Evolutionary conservation across 2,329 filamentous ascomycete genomes (phyloP), one percentile per base, ranked within the genome.

Genomic region (Pyricularia pennisetigena): DNA sequence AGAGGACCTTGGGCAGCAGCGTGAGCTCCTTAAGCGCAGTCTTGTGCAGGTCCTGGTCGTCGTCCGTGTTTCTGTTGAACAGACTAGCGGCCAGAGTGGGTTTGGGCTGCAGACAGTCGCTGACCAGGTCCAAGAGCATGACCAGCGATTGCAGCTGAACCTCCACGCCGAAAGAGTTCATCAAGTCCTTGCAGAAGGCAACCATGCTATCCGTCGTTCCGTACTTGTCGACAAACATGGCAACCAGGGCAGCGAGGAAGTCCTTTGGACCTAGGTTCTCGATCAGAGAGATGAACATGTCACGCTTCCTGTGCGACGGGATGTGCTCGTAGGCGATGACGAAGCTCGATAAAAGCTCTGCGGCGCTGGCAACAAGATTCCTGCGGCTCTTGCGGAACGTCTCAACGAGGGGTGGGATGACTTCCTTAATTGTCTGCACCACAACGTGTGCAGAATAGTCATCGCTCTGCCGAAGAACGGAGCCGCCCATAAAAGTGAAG

Each of bases 401-500:
- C 35, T 89, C 88, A 57, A 97, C 93, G 63, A 99, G 82, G 16
- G 94, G 93, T 28, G 96, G 96, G 32, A 99, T 92, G 26, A 99
- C 94, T 73, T 94, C 91, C 70, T 93, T 92, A 73, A 99, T 94
- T 1, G 95, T 98, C 81, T 93, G 93, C 74, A 96, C 93, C 69
- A 97, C 94, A 35, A 99, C 94, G 76, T 97, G 92, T 14, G 94
- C 93, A 26, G 95, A 98, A 79, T 97, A 98, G 73, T 98, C 94
- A 74, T 99, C 96, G 73, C 92, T 93, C 79, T 97, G 94, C 65
- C 92, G 89, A 66, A 99, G 85, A 24, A 97, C 90, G 3, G 92
- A 97, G 62, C 90, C 91, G 61, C 94, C 93, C 90, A 98, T 97
- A 76, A 98, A 97, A 0, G 95, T 98, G 80, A 99, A 99, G 67